phyloP scores from a whole-genome alignment of 371 early-diverging fungal genomes.

The Mucor lusitanicus region DNA sequence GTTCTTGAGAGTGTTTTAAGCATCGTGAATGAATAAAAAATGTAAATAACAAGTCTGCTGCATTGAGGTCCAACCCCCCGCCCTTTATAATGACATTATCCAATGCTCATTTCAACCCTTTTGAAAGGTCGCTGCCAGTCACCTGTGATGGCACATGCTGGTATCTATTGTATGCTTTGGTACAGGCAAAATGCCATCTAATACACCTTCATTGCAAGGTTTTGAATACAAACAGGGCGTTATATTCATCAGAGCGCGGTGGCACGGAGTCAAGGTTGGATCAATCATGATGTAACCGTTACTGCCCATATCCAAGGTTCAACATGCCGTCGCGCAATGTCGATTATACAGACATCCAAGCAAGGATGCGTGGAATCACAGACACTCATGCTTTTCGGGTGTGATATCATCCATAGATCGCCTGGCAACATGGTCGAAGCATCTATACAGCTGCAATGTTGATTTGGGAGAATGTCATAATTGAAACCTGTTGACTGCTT shows the following conservation, averaged over 20 bases:
- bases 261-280: too few relatives aligned
- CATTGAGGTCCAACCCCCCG: slow-evolving; percentile 3
- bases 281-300: too few relatives aligned
- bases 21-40: not conserved
- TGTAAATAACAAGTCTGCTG: not conserved
- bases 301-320: too few relatives aligned
- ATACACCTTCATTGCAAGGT: not conserved
- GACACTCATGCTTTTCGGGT: too few relatives aligned
- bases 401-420: not conserved
- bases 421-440: not conserved
- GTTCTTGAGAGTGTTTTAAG: not conserved
- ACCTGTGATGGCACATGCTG: not conserved
- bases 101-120: not conserved
- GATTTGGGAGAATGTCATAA: too few relatives aligned
- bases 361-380: too few relatives aligned
- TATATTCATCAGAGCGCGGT: too few relatives aligned
- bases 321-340: too few relatives aligned
- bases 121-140: not conserved
- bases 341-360: too few relatives aligned
- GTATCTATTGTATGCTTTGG: too few relatives aligned
- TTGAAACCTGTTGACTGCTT: not conserved
- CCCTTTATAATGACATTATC: not conserved
- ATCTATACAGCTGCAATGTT: not conserved
- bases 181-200: not conserved
- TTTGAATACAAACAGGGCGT: too few relatives aligned